Percentiles rank a stretch among this genome's conserved stretches.
phyloP scores from a whole-genome alignment of 164 flowering plant species.

The Dillenia turbinata region DNA sequence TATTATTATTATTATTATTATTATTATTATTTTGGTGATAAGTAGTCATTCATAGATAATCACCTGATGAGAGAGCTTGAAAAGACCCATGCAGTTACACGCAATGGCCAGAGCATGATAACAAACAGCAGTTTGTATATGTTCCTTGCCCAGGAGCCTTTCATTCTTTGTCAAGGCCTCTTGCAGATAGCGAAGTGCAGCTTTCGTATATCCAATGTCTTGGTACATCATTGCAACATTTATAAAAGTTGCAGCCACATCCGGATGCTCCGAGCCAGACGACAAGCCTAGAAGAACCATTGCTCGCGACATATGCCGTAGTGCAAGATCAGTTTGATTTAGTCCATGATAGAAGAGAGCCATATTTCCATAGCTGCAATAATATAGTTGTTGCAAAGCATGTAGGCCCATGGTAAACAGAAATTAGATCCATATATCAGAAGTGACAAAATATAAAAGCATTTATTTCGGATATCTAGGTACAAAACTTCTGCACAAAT shows the following conservation, averaged over 20 bases:
- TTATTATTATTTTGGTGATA: too few relatives aligned
- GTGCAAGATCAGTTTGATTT: slow-evolving; percentile 93
- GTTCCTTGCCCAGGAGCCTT: slow-evolving; percentile 90
- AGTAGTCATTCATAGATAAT: slow-evolving; percentile 1
- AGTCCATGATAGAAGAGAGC: slow-evolving; percentile 99
- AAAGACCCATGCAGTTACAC: slow-evolving; percentile 94
- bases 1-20: too few relatives aligned
- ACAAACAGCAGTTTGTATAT: slow-evolving; percentile 98
- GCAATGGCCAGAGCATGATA: slow-evolving; percentile 99
- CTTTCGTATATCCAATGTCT: slow-evolving; percentile 87
- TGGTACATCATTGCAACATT: slow-evolving; percentile 99
- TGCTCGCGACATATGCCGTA: slow-evolving; percentile 89
- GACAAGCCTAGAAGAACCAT: slow-evolving; percentile 79
- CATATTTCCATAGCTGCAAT: slow-evolving; percentile 94
- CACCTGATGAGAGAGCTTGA: slow-evolving; percentile 93
- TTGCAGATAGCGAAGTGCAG: slow-evolving; percentile 94
- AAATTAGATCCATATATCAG: background rate
- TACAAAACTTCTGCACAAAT: too few relatives aligned
- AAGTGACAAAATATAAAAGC: background rate
- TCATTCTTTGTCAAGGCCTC: slow-evolving; percentile 97
- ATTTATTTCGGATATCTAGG: too few relatives aligned
- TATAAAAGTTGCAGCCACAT: slow-evolving; percentile 96
- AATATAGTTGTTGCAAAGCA: slow-evolving; percentile 10
- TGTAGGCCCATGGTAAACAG: background rate
- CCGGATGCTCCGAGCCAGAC: slow-evolving; percentile 97